Conservation (phyloP, 805 yeast species). For the Kazachstania kunashirensis region DNA sequence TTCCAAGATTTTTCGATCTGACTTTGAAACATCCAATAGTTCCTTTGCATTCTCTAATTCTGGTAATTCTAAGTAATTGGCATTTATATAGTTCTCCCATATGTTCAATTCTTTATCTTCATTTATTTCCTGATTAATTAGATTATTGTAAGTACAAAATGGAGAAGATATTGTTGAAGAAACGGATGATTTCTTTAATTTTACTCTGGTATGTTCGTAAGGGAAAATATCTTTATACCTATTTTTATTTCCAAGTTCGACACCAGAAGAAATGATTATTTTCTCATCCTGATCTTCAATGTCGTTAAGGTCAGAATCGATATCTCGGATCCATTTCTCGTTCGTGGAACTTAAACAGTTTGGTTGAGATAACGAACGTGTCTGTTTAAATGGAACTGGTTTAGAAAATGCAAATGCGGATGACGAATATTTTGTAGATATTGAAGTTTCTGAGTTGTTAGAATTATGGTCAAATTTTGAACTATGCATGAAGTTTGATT, state of each 20-base stretch:
- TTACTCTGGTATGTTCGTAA: slow-evolving; percentile 76
- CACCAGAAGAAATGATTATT: slow-evolving; percentile 55
- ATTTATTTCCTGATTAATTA: not conserved
- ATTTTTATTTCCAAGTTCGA: slow-evolving; percentile 73
- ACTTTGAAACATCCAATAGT: slow-evolving; percentile 4
- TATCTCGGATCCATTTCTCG: slow-evolving; percentile 8
- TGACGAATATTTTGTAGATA: not conserved
- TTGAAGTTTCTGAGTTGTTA: slow-evolving; percentile 4
- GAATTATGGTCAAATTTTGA: slow-evolving; percentile 1
- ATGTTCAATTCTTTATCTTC: slow-evolving; percentile 16
- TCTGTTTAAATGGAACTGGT: slow-evolving; percentile 4
- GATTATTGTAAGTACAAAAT: not conserved
- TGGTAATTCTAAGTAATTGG: slow-evolving; percentile 49
- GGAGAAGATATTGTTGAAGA: slow-evolving; percentile 2
- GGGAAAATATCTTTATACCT: slow-evolving; percentile 85
- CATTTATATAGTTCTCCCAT: slow-evolving; percentile 67
- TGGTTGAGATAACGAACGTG: slow-evolving; percentile 20
- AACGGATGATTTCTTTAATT: slow-evolving; percentile 30
- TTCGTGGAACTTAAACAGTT: slow-evolving; percentile 3
- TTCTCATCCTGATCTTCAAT: slow-evolving; percentile 13
- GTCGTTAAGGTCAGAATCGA: slow-evolving; percentile 15
- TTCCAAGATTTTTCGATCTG: not conserved
- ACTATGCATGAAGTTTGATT: not conserved
- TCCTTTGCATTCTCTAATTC: slow-evolving; percentile 7
- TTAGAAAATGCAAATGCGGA: slow-evolving; percentile 2